A percentile compares a stretch with the other conserved stretches of the same genome.
These are phyloP conservation scores for Hypoxylon sp. DNA, from an alignment of 2,329 filamentous ascomycete species.

Conservation along the genomic window DNA sequence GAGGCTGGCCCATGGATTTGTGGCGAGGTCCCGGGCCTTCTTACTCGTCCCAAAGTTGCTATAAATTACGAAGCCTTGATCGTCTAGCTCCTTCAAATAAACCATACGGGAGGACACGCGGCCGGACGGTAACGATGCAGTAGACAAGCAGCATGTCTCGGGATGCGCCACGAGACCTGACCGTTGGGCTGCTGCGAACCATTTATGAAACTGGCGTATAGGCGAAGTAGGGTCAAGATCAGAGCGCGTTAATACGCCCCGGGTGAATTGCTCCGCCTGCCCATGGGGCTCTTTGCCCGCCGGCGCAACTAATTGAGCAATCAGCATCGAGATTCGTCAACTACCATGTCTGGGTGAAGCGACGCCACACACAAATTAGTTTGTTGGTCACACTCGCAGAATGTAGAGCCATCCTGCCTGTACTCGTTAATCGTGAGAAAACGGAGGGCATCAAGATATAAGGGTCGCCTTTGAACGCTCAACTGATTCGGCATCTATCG, in stretches of 20 bases:
- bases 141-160: slow-evolving; percentile 89
- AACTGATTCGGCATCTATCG: not conserved
- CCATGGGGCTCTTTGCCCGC: slow-evolving; percentile 67
- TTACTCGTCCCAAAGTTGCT: slow-evolving; percentile 87
- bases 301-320: slow-evolving; percentile 67
- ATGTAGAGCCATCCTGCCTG: slow-evolving; percentile 48
- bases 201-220: slow-evolving; percentile 86
- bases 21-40: slow-evolving; percentile 75
- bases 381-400: slow-evolving; percentile 44
- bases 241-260: slow-evolving; percentile 68
- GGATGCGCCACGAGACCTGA: slow-evolving; percentile 73
- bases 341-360: not conserved
- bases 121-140: slow-evolving; percentile 84
- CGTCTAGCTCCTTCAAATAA: slow-evolving; percentile 95
- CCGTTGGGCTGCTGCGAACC: slow-evolving; percentile 82
- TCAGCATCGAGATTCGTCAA: slow-evolving; percentile 5
- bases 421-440: slow-evolving; percentile 30
- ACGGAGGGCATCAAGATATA: slow-evolving; percentile 32
- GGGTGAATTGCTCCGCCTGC: slow-evolving; percentile 82
- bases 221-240: slow-evolving; percentile 75
- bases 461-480: not conserved
- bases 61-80: slow-evolving; percentile 88
- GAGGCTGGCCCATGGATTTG: slow-evolving; percentile 82
- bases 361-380: slow-evolving; percentile 46
- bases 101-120: slow-evolving; percentile 87